Percentiles rank a stretch among this genome's conserved stretches.
These are phyloP conservation scores for Claviceps sp. DNA, from an alignment of 2,329 filamentous ascomycete genomes.

Conservation along the genomic window DNA sequence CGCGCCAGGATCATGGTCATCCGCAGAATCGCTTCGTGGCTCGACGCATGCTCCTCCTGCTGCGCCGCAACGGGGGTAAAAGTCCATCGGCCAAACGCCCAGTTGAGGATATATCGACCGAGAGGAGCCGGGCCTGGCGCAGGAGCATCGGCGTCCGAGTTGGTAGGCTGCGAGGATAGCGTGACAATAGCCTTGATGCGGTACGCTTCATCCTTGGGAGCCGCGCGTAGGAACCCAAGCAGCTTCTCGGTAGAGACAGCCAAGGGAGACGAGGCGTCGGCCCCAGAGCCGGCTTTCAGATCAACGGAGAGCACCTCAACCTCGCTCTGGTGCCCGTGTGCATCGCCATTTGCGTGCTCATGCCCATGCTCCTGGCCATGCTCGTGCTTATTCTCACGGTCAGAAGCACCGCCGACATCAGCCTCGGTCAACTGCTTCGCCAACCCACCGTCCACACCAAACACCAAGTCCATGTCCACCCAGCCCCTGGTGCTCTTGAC, in stretches of 20 bases:
- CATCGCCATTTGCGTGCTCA: not conserved
- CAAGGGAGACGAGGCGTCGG: constrained; percentile 18
- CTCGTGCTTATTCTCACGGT: not conserved
- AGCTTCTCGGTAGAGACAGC: constrained; percentile 48
- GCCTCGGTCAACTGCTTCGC: constrained; percentile 39
- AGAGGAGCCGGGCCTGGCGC: constrained; percentile 18
- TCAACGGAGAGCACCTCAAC: constrained; percentile 85
- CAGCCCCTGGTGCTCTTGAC: constrained; percentile 74
- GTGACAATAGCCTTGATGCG: constrained; percentile 68
- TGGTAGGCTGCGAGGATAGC: constrained; percentile 30
- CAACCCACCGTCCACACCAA: constrained; percentile 78
- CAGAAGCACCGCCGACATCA: constrained; percentile 13
- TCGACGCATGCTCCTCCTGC: constrained; percentile 38
- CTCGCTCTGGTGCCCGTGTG: constrained; percentile 50
- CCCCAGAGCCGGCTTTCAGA: constrained; percentile 35
- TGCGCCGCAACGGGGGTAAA: constrained; percentile 48
- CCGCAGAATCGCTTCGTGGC: constrained; percentile 42
- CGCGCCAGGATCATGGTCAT: constrained; percentile 66
- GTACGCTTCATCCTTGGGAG: constrained; percentile 89
- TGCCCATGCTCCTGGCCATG: constrained; percentile 15
- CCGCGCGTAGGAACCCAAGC: constrained; percentile 50
- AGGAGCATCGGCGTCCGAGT: constrained; percentile 36
- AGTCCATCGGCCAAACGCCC: constrained; percentile 94
- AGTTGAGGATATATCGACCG: constrained; percentile 78
- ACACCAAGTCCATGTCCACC: constrained; percentile 65